Percentiles rank a stretch among this genome's conserved stretches.
These are phyloP conservation scores for Scedosporium aurantiacum DNA, from an alignment of 2,329 filamentous ascomycete species.

Conservation along the genomic window DNA sequence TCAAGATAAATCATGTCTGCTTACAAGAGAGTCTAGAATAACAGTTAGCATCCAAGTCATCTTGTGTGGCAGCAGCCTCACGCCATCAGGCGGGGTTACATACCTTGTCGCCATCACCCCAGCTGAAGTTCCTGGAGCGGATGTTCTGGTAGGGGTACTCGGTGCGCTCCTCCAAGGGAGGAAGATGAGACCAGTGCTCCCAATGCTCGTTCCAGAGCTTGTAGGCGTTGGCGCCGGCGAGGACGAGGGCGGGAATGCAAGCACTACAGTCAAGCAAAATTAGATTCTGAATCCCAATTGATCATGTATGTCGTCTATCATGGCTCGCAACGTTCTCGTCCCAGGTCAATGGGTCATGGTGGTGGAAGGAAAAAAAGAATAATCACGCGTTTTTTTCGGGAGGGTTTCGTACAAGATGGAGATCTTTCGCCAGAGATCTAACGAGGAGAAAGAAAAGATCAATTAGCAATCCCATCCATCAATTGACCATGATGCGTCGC, in stretches of 20 bases:
- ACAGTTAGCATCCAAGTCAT: constrained; percentile 15
- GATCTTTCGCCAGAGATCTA: constrained; percentile 92
- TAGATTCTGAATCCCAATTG: constrained; percentile 3
- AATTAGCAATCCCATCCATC: constrained; percentile 12
- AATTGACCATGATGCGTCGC: neutral
- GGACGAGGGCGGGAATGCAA: constrained; percentile 60
- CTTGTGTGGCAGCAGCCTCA: neutral
- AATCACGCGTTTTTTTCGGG: neutral
- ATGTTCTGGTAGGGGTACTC: constrained; percentile 99
- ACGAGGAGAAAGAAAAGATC: constrained; percentile 11
- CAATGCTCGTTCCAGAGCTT: constrained; percentile 92
- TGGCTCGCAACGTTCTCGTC: neutral
- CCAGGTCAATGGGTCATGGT: neutral
- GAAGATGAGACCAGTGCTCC: constrained; percentile 83
- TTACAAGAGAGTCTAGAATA: constrained; percentile 54
- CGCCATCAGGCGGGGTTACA: constrained; percentile 19
- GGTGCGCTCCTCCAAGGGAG: constrained; percentile 76
- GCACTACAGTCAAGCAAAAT: constrained; percentile 43
- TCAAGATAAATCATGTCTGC: constrained; percentile 19
- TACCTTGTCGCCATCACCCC: constrained; percentile 93
- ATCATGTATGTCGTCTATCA: neutral
- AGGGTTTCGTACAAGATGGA: constrained; percentile 71
- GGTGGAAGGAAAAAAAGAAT: neutral
- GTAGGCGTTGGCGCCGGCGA: constrained; percentile 73
- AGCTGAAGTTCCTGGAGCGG: constrained; percentile 88